Conservation (phyloP, 2,329 filamentous ascomycete genomes). For the Penicillium sp. region DNA sequence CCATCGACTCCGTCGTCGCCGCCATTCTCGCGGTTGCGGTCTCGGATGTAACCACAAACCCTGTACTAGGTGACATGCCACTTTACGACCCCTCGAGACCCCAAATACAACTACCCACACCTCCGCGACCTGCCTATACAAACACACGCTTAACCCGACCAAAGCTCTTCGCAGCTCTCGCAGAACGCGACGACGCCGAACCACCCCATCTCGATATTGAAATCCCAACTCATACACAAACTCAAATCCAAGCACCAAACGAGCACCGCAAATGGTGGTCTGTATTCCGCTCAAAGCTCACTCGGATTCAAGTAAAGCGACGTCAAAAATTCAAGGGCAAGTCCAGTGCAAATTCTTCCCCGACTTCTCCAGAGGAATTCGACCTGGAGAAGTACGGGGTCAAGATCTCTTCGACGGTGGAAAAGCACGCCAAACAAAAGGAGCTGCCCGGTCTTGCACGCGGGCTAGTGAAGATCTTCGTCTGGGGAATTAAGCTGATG, state of each 20-base stretch:
- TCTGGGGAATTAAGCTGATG: slow-evolving; percentile 44
- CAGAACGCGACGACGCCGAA: slow-evolving; percentile 49
- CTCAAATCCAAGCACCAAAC: slow-evolving; percentile 16
- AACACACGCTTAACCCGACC: neutral
- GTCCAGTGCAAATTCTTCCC: slow-evolving; percentile 22
- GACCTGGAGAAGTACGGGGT: slow-evolving; percentile 52
- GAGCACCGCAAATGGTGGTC: neutral
- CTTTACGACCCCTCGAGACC: slow-evolving; percentile 29
- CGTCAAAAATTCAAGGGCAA: slow-evolving; percentile 31
- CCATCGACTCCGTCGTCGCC: slow-evolving; percentile 53
- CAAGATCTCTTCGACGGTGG: slow-evolving; percentile 40
- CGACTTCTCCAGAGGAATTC: slow-evolving; percentile 45
- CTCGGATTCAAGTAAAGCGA: neutral
- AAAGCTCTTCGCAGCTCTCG: slow-evolving; percentile 42
- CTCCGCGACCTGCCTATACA: slow-evolving; percentile 23
- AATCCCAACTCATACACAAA: slow-evolving; percentile 25
- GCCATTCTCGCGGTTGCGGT: slow-evolving; percentile 52
- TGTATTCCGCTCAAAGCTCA: neutral
- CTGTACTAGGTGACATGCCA: slow-evolving; percentile 43
- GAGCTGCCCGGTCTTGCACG: slow-evolving; percentile 46
- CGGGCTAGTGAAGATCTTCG: slow-evolving; percentile 41
- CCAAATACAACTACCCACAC: slow-evolving; percentile 18
- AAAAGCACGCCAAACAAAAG: slow-evolving; percentile 38
- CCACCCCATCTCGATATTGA: slow-evolving; percentile 42
- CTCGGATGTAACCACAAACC: slow-evolving; percentile 47